Evolutionary conservation across 768 basidiomycete species (phyloP).

Genomic region (Boletus vinaceobasis): DNA sequence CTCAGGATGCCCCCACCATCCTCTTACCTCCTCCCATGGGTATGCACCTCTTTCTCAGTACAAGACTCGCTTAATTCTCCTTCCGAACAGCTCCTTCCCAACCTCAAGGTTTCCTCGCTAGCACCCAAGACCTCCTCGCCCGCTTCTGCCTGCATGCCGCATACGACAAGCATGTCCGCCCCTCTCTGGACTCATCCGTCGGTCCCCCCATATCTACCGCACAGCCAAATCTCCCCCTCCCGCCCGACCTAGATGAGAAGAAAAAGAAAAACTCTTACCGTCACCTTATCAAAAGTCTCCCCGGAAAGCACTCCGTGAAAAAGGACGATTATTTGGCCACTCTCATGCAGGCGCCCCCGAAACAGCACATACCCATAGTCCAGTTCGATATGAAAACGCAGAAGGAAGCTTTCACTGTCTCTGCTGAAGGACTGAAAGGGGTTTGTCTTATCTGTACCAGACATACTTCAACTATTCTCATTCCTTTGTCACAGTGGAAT

Average conservation of each 20-base stretch:
- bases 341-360: constrained; percentile 66
- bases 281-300: constrained; percentile 71
- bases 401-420: constrained; percentile 69
- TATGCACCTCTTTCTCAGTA: constrained; percentile 19
- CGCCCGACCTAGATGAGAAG: constrained; percentile 53
- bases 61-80: constrained; percentile 12
- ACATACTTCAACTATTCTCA: constrained; percentile 9
- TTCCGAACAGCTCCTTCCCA: constrained; percentile 30
- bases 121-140: constrained; percentile 76
- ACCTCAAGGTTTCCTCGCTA: constrained; percentile 47
- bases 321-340: constrained; percentile 70
- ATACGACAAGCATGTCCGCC: constrained; percentile 82
- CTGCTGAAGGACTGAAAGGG: constrained; percentile 68
- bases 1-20: constrained; percentile 20
- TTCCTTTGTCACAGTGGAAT: constrained; percentile 55
- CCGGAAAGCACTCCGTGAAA: constrained; percentile 79
- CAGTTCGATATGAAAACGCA: constrained; percentile 67
- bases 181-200: constrained; percentile 31
- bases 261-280: constrained; percentile 78
- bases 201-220: constrained; percentile 29
- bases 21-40: constrained; percentile 35
- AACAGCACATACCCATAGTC: constrained; percentile 60
- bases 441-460: constrained; percentile 41
- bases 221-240: constrained; percentile 41
- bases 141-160: constrained; percentile 67